Evolutionary conservation across 805 yeast species (phyloP), one percentile per base, ranked within the genome.

Genomic region (Dipodascopsis uninucleata): DNA sequence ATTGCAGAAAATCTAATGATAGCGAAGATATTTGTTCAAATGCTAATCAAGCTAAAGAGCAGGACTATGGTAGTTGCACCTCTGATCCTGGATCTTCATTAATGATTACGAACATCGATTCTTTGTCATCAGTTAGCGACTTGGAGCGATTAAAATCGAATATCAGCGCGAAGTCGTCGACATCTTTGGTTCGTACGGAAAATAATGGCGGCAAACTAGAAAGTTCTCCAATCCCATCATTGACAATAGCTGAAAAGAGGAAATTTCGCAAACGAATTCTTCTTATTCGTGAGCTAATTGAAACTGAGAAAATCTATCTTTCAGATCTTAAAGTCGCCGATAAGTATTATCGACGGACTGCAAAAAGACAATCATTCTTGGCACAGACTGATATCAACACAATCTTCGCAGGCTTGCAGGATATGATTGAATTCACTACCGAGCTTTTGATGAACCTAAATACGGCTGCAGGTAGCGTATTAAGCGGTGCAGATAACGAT

Each of bases 261-360:
- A 46, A 53, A 8, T 39, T 49, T 18, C 39, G 46, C 31, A 54
- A 40, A 31, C 56, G 62, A 26, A 57, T 59, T 45, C 61, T 63
- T 23, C 49, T 63, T 12, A 57, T 67, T 25, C 57, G 65, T 7
- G 73, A 69, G 46, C 58, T 69, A 5, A 61, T 67, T 37, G 55
- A 56, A 16, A 65, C 72, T 9, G 74, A 69, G 44, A 47, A 58
- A 12, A 53, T 54, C n/a, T 69, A 65, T 44, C 58, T 66, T 7
- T 57, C 57, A 12, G 73, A 70, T 43, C 50, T 69, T 57, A 60
- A 52, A 1, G 67, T 67, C 2, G 57, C 65, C 5, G 61, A 51
- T 49, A 52, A 56, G 53, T 52, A 36, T 28, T 53, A 52, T 20
- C 46, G 45, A 6, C 33, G 44, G 55, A 24, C 52, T 47, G 28